Base-by-base conservation (phyloP, 345 rosid species). In the Alliaria petiolata region DNA sequence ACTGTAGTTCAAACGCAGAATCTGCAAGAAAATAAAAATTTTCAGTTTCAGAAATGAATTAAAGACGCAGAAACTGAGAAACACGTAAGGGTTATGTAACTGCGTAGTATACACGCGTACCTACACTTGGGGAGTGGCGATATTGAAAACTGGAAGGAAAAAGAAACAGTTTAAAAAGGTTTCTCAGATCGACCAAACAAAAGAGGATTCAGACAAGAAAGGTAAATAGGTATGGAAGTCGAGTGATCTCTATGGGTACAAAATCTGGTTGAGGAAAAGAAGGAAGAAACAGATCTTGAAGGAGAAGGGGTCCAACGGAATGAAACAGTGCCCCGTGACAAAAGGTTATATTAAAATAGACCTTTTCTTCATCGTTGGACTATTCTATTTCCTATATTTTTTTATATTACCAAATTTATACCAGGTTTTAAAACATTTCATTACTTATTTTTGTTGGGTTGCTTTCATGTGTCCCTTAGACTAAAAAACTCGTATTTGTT, bases 301-400 rank as follows among this genome's bases (percentile, higher is more conserved):
- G 72, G 46, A 52, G 67, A 78, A 77, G 52, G 28, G 65, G 57
- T 76, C 70, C 74, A 62, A 52, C 3, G 78, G 53, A 70, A 70
- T 70, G 76, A 63, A 76, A 69, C 79, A 63, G 76, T 76, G 55
- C 33, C 33, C 69, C 74, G 64, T 61, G 64, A 60, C 74, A 53
- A 28, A 7, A 68, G 69, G 74, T 53, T 7, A 7, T 6, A 34
- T 70, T n/a, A 7, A 19, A 47, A 14, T 57, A 58, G 55, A 74
- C 78, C 49, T 67, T 59, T 74, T 74, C 78, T 31, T 53, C 51
- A 26, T 71, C 55, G 20, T 57, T 73, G 66, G 17, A 47, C 31
- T 12, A 20, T 52, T 60, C 1, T 31, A 20, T 6, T 31, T 36
- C 14, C 20, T 19, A 19, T 53, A 53, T 36, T n/a, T n/a, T n/a